phyloP scores from a whole-genome alignment of 257 asterid genomes.

The Buddleja alternifolia region DNA sequence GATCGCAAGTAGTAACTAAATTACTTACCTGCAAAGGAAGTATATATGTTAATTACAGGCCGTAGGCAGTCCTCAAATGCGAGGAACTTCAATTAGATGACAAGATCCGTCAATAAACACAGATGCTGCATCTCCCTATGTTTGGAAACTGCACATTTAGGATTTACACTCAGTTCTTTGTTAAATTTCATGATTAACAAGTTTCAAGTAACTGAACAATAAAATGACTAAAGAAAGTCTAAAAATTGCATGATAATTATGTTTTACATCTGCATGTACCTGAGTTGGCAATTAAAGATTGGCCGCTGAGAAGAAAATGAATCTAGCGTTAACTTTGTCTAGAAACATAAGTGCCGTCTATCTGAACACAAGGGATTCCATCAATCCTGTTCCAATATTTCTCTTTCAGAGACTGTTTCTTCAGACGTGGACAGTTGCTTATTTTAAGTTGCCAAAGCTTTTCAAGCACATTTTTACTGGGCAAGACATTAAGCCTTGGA shows the following conservation, averaged over 20 bases:
- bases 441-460: slow-evolving; percentile 49
- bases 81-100: too few species aligned
- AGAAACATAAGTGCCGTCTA: slow-evolving; percentile 30
- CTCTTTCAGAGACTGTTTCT: slow-evolving; percentile 32
- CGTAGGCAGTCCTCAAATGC: too few species aligned
- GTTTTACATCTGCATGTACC: neutral
- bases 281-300: neutral
- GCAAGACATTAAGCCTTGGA: slow-evolving; percentile 36
- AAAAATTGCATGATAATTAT: neutral
- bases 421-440: slow-evolving; percentile 40
- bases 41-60: too few species aligned
- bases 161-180: neutral
- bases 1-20: neutral
- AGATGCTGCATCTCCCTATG: too few species aligned
- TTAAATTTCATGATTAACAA: too few species aligned
- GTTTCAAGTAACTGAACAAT: neutral
- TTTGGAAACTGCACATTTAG: slow-evolving; percentile 17
- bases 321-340: slow-evolving; percentile 1
- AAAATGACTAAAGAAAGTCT: too few species aligned
- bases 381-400: slow-evolving; percentile 45
- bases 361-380: slow-evolving; percentile 43
- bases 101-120: neutral
- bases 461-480: slow-evolving; percentile 33
- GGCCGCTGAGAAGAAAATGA: neutral
- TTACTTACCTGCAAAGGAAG: neutral